Evolutionary conservation across 2,329 filamentous ascomycete genomes (phyloP).

Genomic region (Monosporascus cannonballus): DNA sequence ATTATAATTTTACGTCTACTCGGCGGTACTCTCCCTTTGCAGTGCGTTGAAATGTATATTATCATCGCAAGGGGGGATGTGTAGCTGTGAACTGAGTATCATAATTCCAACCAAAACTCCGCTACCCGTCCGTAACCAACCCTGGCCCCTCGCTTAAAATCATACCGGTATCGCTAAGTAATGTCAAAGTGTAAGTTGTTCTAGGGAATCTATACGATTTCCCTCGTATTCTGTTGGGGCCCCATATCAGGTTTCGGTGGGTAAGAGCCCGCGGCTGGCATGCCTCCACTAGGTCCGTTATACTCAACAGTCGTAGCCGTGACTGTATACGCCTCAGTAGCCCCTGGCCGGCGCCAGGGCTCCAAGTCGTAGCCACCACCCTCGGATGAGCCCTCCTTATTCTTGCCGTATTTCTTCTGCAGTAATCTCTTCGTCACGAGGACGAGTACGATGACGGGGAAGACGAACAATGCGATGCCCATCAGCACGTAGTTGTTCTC

Average conservation of each 20-base stretch:
- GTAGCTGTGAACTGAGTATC: too few relatives aligned
- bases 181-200: too few relatives aligned
- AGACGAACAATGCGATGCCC: conserved; percentile 38
- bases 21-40: too few relatives aligned
- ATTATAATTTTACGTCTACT: too few relatives aligned
- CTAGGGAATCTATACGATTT: not conserved
- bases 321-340: too few relatives aligned
- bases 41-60: too few relatives aligned
- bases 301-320: conserved; percentile 1
- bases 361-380: conserved; percentile 21
- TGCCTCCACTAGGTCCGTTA: not conserved
- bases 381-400: conserved; percentile 18
- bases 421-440: conserved; percentile 31
- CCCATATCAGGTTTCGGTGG: not conserved
- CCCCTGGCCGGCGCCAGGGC: conserved; percentile 11
- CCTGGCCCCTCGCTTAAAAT: too few relatives aligned
- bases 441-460: conserved; percentile 31
- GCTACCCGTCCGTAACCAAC: too few relatives aligned
- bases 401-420: conserved; percentile 20
- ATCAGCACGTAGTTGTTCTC: conserved; percentile 42
- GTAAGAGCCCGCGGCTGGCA: not conserved
- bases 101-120: too few relatives aligned
- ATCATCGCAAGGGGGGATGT: too few relatives aligned
- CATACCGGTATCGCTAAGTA: too few relatives aligned
- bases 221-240: conserved; percentile 1